Conservation (phyloP, 805 yeast species). For the Barnettozyma sucrosica region DNA sequence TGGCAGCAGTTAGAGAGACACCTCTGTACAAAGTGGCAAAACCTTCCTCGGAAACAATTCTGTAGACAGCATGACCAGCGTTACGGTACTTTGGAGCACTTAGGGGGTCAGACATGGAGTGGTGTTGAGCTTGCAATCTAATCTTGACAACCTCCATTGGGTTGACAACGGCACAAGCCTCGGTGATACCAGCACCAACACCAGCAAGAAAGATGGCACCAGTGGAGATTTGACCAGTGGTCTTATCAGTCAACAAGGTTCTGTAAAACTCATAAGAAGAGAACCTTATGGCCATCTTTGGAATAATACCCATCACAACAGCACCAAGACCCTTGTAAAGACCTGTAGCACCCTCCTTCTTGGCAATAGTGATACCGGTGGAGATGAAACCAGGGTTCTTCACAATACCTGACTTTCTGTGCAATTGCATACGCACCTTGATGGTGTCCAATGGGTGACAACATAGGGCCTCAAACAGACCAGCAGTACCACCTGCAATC, state of each 20-base stretch:
- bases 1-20: conserved; percentile 90
- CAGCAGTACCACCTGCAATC: conserved; percentile 95
- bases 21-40: conserved; percentile 86
- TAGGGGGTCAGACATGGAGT: conserved; percentile 76
- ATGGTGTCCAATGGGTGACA: conserved; percentile 98
- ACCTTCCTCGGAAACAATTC: conserved; percentile 89
- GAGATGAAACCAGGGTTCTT: conserved; percentile 82
- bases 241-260: conserved; percentile 49
- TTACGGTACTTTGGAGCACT: conserved; percentile 81
- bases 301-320: conserved; percentile 94
- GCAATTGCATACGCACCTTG: conserved; percentile 94
- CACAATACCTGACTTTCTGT: conserved; percentile 55
- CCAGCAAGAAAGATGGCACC: conserved; percentile 83
- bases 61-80: conserved; percentile 85
- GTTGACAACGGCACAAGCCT: conserved; percentile 89
- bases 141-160: conserved; percentile 98
- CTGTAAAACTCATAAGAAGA: conserved; percentile 90
- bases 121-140: conserved; percentile 92
- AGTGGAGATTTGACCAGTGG: conserved; percentile 63
- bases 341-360: conserved; percentile 77
- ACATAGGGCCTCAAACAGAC: conserved; percentile 92
- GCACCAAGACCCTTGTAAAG: conserved; percentile 96
- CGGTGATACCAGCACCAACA: conserved; percentile 95
- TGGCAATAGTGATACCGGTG: conserved; percentile 75
- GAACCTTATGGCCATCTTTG: conserved; percentile 96